phyloP scores from a whole-genome alignment of 2,329 filamentous ascomycete species.

The Huntiella omanensis region DNA sequence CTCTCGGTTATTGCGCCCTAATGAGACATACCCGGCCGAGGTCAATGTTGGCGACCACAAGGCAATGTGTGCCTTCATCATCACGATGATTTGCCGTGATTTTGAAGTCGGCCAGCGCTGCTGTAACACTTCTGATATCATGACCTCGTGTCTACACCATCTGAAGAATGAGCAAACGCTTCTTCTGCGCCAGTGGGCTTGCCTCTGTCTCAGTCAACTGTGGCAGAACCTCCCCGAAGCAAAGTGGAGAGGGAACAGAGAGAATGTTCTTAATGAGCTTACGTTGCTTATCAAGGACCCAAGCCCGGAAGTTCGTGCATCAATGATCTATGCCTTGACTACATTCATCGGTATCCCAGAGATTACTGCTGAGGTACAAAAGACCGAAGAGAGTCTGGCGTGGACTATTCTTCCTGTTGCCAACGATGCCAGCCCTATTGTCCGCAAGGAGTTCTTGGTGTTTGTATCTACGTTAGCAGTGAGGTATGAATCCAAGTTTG shows the following conservation, averaged over 20 bases:
- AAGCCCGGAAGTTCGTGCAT: slow-evolving; percentile 79
- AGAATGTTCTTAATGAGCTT: slow-evolving; percentile 65
- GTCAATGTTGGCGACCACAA: slow-evolving; percentile 85
- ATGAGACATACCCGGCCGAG: slow-evolving; percentile 56
- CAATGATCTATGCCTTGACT: slow-evolving; percentile 83
- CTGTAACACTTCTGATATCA: slow-evolving; percentile 76
- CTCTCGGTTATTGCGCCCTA: slow-evolving; percentile 73
- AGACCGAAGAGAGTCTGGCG: slow-evolving; percentile 79
- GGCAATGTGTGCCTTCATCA: slow-evolving; percentile 96
- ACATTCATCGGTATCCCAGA: slow-evolving; percentile 89
- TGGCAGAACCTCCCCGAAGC: slow-evolving; percentile 84
- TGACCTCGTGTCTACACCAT: slow-evolving; percentile 71
- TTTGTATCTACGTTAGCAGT: slow-evolving; percentile 86
- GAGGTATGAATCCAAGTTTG: slow-evolving; percentile 79
- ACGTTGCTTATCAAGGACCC: slow-evolving; percentile 66
- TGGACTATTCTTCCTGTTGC: slow-evolving; percentile 81
- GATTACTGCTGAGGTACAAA: slow-evolving; percentile 73
- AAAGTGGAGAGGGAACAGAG: slow-evolving; percentile 88
- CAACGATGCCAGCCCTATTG: slow-evolving; percentile 83
- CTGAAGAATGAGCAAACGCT: slow-evolving; percentile 74
- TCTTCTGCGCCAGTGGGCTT: slow-evolving; percentile 84
- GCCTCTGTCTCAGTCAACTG: slow-evolving; percentile 83
- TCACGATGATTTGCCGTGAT: slow-evolving; percentile 90
- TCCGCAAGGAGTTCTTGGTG: slow-evolving; percentile 79
- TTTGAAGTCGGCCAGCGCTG: slow-evolving; percentile 84